Conservation (phyloP, 2,329 filamentous ascomycete genomes). For the Biscogniauxia sp. region DNA sequence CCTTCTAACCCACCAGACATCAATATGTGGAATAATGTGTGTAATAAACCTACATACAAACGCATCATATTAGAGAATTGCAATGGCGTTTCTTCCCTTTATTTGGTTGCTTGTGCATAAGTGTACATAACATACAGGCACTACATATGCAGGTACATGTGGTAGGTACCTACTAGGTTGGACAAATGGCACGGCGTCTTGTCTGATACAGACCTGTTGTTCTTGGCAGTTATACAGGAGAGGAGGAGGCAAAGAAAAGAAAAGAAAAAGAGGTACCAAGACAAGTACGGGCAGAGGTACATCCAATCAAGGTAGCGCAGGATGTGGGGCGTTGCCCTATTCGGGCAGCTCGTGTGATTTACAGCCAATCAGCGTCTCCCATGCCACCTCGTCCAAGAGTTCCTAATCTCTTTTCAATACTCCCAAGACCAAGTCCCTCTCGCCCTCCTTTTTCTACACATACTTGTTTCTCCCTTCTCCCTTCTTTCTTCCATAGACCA, state of each 20-base stretch:
- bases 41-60: too few relatives aligned
- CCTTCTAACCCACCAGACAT: too few relatives aligned
- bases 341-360: slow-evolving; percentile 1
- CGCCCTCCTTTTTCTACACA: slow-evolving; percentile 7
- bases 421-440: slow-evolving; percentile 1
- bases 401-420: slow-evolving; percentile 19
- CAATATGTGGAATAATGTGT: too few relatives aligned
- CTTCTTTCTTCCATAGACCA: slow-evolving; percentile 7
- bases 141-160: not conserved
- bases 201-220: slow-evolving; percentile 5
- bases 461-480: slow-evolving; percentile 13
- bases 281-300: not conserved
- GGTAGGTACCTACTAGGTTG: not conserved
- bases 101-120: not conserved
- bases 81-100: not conserved
- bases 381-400: slow-evolving; percentile 6
- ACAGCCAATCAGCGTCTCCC: slow-evolving; percentile 13
- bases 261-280: not conserved
- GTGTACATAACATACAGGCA: not conserved
- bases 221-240: slow-evolving; percentile 6
- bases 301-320: not conserved
- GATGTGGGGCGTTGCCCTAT: not conserved
- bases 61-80: too few relatives aligned
- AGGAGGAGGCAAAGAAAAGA: slow-evolving; percentile 13
- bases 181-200: not conserved